Evolutionary conservation across 2,329 filamentous ascomycete species (phyloP), one percentile per base, ranked within the genome.

Genomic region (Epichloe aotearoae): DNA sequence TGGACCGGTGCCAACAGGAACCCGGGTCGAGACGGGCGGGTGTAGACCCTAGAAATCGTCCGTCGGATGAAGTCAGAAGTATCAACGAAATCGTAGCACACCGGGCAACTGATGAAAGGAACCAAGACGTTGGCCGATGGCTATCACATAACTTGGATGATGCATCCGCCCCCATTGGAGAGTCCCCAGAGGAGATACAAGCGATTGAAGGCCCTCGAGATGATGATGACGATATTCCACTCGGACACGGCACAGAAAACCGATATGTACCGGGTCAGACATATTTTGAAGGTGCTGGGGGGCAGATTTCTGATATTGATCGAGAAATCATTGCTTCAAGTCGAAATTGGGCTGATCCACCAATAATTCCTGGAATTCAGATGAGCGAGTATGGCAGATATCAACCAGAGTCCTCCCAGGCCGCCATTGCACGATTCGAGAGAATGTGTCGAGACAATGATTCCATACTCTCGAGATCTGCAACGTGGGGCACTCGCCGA

Each of bases 401-500:
- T 44, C 76, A 80, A 54, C 77, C 76, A 1, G 64, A 70, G 49
- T 70, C 72, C 1, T 74, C 77, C 1, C 69, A 76, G 42, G 75
- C 67, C 15, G 77, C 77, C 10, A 81, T 82, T 19, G 69, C 70
- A 42, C 69, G 59, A 39, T 80, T 76, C 50, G 67, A 78, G 55
- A 67, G 66, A 11, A 70, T 76, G 68, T 74, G 68, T 50, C 70
- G 69, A 19, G 77, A 81, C 54, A 80, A 71, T 46, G 74, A 73
- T 30, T 83, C 80, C 0, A 69, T 82, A 11, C 64, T 81, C 10
- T 84, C 80, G 2, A 71, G 77, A 54, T 75, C 80, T 14, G 83
- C 83, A 17, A 88, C 84, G 0, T 82, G 84, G 73, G 84, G 84
- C 15, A 88, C 84, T 2, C 75, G 79, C 6, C 76, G 82, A 41